Base-by-base conservation (phyloP, 2,329 filamentous ascomycete genomes). In the Penicillium corylophilum region DNA sequence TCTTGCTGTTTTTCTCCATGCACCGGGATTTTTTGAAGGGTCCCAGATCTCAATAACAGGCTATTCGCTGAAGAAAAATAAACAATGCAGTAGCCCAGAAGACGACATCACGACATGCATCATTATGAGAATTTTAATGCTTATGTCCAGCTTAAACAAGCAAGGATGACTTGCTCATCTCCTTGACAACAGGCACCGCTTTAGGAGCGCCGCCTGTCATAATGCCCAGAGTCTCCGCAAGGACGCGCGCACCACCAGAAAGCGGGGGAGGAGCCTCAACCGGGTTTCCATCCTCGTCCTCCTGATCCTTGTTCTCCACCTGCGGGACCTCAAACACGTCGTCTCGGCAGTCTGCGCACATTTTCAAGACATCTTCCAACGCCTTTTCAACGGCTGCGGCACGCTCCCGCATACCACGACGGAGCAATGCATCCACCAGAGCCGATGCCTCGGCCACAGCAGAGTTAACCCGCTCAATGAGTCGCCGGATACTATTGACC, bases 361-460 rank as follows among this genome's bases (percentile, higher is more conserved):
- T 80, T 40, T 82, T 84, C 9, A 90, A 75, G 0, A 97, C 86
- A 57, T 94, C 90, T 5, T 74, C 79, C 74, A 93, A 84, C 23
- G 89, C 81, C 8, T 76, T 80, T 71, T 94, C 88, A 3, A 95
- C 82, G 6, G 90, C 88, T 13, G 84, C 79, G 4, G 91, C 94
- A 44, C 91, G 81, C 76, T 97, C 94, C 40, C 89, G 81, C 94
- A 97, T 97, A 18, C 83, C 83, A 29, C 94, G 78, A 50, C 91
- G 81, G 55, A 91, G 78, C 51, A 97, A 76, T 0, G 88, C 91
- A 58, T 88, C 85, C 0, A 96, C 82, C 7, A 97, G 78, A 15
- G 85, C 75, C 65, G 84, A 81, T 0, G 90, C 83, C 69, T 99
- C 94, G 1, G 82, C 79, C 45, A 85, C 81, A 2, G 87, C 81